Evolutionary conservation across 2,329 filamentous ascomycete genomes (phyloP).

Genomic region (Biscogniauxia mediterranea): DNA sequence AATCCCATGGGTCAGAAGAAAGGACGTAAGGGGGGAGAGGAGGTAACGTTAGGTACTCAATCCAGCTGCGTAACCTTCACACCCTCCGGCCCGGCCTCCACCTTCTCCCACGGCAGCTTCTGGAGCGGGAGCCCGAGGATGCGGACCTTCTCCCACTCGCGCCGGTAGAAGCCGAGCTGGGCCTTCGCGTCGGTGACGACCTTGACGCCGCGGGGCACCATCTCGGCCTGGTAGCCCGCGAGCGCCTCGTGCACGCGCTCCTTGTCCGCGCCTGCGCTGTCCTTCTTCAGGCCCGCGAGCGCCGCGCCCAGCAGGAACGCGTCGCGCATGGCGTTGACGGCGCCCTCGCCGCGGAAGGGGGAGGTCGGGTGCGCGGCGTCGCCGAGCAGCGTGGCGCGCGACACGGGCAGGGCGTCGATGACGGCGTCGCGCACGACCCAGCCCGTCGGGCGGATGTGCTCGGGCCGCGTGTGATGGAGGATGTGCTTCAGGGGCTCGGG

Average conservation of each 20-base stretch:
- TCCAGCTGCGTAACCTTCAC: neutral
- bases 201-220: neutral
- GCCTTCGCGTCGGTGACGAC: neutral
- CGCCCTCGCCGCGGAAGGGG: neutral
- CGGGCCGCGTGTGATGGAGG: neutral
- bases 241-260: neutral
- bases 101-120: neutral
- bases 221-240: neutral
- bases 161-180: neutral
- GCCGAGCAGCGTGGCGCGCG: neutral
- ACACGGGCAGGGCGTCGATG: neutral
- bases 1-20: too few relatives aligned
- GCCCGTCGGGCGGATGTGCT: neutral
- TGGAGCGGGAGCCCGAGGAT: neutral
- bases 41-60: too few relatives aligned
- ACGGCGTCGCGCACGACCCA: neutral
- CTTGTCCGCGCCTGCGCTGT: neutral
- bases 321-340: neutral
- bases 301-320: neutral
- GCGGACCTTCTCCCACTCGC: neutral
- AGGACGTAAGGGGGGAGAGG: too few relatives aligned
- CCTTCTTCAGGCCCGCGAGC: neutral
- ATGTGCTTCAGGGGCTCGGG: slow-evolving; percentile 11
- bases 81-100: neutral
- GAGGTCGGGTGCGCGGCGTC: neutral